A percentile compares a stretch with the other conserved stretches of the same genome.
Conservation (phyloP, 495 filamentous ascomycete species). For the Neurospora sp. region DNA sequence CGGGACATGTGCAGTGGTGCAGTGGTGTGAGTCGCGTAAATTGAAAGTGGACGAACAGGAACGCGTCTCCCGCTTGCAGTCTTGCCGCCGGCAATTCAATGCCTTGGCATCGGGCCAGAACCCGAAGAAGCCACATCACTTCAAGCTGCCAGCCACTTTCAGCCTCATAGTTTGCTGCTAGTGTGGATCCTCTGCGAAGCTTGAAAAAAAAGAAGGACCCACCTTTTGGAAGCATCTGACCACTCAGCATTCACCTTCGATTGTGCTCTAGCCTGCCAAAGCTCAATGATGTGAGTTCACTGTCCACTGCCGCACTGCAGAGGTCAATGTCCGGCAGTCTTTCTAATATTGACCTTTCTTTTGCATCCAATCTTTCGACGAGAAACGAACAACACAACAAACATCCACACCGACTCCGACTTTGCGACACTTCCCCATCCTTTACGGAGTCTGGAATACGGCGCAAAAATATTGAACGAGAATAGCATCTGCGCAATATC, state of each 20-base stretch:
- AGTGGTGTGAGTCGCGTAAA: slow-evolving; percentile 13
- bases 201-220: background rate
- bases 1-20: background rate
- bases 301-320: background rate
- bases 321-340: background rate
- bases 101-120: background rate
- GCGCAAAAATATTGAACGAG: background rate
- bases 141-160: background rate
- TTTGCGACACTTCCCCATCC: background rate
- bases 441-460: background rate
- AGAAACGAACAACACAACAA: background rate
- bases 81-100: background rate
- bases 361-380: background rate
- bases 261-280: background rate
- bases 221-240: background rate
- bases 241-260: background rate
- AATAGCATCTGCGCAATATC: background rate
- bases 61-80: slow-evolving; percentile 1
- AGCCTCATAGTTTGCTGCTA: background rate
- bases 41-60: slow-evolving; percentile 8
- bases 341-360: background rate
- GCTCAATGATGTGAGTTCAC: background rate
- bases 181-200: background rate
- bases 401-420: background rate
- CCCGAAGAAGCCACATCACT: background rate